Evolutionary conservation across 2,329 filamentous ascomycete species (phyloP).

Genomic region (Zopfia rhizophila): DNA sequence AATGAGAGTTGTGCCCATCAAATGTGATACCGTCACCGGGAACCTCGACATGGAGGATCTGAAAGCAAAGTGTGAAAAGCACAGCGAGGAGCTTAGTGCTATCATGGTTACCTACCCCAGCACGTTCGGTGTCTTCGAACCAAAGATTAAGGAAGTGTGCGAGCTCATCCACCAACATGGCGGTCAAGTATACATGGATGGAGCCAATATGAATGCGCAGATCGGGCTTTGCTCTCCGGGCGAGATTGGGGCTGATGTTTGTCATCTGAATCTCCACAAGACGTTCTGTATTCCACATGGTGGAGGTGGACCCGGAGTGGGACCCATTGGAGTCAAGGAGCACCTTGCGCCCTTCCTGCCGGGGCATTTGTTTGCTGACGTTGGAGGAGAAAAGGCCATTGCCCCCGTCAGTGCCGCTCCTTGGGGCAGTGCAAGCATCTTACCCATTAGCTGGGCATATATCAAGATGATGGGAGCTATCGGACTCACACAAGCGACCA

Average conservation of each 20-base stretch:
- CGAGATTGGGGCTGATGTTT: slow-evolving; percentile 95
- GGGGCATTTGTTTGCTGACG: slow-evolving; percentile 70
- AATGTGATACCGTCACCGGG: slow-evolving; percentile 86
- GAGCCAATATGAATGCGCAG: slow-evolving; percentile 98
- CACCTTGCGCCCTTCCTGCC: slow-evolving; percentile 83
- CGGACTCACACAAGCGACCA: slow-evolving; percentile 88
- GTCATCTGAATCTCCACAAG: slow-evolving; percentile 97
- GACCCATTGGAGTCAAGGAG: slow-evolving; percentile 89
- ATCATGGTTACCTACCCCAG: slow-evolving; percentile 98
- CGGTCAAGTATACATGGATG: slow-evolving; percentile 98
- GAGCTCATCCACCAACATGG: slow-evolving; percentile 86
- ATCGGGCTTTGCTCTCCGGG: slow-evolving; percentile 95
- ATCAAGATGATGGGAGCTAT: slow-evolving; percentile 90
- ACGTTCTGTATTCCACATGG: slow-evolving; percentile 99
- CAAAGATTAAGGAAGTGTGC: slow-evolving; percentile 85
- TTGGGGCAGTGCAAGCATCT: slow-evolving; percentile 89
- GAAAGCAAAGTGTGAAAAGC: slow-evolving; percentile 86
- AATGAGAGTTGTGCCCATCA: slow-evolving; percentile 92
- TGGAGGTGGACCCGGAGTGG: slow-evolving; percentile 91
- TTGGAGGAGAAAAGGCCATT: slow-evolving; percentile 67
- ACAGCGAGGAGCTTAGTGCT: slow-evolving; percentile 84
- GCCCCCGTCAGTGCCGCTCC: slow-evolving; percentile 82
- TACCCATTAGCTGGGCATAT: slow-evolving; percentile 95
- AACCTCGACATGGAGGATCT: slow-evolving; percentile 91
- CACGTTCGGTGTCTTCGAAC: slow-evolving; percentile 95